These are phyloP conservation scores for Oxytropis ochrocephala DNA, from an alignment of 306 rosid species.

Conservation along the genomic window DNA sequence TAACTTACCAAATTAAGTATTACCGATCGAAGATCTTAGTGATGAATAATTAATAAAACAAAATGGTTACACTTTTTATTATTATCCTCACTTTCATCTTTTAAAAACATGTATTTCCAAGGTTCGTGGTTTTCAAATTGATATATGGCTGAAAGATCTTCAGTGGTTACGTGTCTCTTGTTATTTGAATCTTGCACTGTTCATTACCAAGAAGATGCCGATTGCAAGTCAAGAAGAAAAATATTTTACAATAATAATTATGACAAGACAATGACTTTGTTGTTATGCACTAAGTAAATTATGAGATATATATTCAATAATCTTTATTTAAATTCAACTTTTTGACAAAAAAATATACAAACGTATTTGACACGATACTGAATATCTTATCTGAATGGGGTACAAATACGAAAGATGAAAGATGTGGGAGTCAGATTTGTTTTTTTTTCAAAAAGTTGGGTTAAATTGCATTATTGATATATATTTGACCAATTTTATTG, in stretches of 20 bases:
- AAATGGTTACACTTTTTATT: neutral
- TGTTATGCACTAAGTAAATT: neutral
- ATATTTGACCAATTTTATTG: neutral
- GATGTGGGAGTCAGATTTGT: too few species aligned
- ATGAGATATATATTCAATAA: too few species aligned
- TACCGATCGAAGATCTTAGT: conserved; percentile 13
- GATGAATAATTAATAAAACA: neutral
- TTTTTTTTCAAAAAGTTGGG: too few species aligned
- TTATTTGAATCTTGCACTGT: neutral
- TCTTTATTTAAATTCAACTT: too few species aligned
- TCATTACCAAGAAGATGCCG: neutral
- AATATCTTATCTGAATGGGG: too few species aligned
- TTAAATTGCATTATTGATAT: too few species aligned
- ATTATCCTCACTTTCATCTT: neutral
- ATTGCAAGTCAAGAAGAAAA: too few species aligned
- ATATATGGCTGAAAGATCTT: conserved; percentile 7
- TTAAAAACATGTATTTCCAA: too few species aligned
- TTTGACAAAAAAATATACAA: too few species aligned
- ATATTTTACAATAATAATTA: neutral
- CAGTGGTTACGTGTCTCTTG: neutral
- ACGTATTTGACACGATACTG: too few species aligned
- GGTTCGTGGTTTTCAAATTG: neutral
- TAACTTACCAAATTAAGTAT: neutral
- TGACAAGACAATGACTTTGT: neutral
- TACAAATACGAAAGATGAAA: too few species aligned